Conservation (phyloP, 2,329 filamentous ascomycete genomes). For the Mariannaea elegans region DNA sequence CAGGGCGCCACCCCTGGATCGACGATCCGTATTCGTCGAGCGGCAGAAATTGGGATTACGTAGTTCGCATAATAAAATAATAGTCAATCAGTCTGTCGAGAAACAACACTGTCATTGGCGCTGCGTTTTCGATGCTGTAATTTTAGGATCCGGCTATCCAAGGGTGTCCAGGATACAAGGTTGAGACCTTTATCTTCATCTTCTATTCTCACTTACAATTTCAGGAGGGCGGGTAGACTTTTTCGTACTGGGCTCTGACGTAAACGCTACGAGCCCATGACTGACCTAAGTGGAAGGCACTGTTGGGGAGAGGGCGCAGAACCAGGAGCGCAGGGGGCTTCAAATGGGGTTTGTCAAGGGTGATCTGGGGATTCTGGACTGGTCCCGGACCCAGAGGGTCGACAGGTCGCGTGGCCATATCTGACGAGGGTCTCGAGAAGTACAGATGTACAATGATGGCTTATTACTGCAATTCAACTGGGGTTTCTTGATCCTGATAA, state of each 20-base stretch:
- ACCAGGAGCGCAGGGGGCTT: constrained; percentile 8
- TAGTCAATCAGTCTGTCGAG: neutral
- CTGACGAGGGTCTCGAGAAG: constrained; percentile 29
- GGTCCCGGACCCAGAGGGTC: constrained; percentile 15
- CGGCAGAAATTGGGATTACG: neutral
- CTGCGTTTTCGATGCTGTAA: constrained; percentile 1
- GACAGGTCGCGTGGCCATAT: constrained; percentile 38
- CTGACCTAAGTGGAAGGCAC: no score
- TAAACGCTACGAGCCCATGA: constrained; percentile 17
- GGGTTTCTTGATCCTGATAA: no score
- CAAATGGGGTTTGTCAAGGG: constrained; percentile 32
- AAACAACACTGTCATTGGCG: neutral
- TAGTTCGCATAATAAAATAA: neutral
- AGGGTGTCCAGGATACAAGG: constrained; percentile 4
- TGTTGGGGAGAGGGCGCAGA: no score
- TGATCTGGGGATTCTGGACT: constrained; percentile 33
- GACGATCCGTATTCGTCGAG: constrained; percentile 29
- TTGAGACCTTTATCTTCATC: constrained; percentile 15
- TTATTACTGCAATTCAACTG: constrained; percentile 4
- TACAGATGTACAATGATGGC: constrained; percentile 39
- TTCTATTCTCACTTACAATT: constrained; percentile 16
- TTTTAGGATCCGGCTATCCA: constrained; percentile 1
- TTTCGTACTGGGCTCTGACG: constrained; percentile 16
- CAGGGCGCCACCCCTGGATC: constrained; percentile 35
- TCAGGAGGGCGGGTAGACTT: constrained; percentile 14